phyloP scores from a whole-genome alignment of 2,329 filamentous ascomycete genomes.

The Corniculantispora saksenae region DNA sequence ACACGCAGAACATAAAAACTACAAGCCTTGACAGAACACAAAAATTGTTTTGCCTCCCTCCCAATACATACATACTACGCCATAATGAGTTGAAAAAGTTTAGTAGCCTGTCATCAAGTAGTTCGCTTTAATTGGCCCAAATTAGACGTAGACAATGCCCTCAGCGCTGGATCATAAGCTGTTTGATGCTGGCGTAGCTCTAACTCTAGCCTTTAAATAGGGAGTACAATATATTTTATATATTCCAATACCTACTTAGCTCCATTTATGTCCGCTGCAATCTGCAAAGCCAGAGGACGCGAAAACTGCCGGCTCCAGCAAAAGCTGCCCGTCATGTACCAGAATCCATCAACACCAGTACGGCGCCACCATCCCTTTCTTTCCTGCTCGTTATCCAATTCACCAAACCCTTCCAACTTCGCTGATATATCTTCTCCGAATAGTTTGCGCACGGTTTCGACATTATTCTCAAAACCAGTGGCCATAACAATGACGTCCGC shows the following conservation, averaged over 20 bases:
- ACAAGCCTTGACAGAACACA: neutral
- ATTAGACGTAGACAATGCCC: neutral
- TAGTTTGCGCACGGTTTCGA: constrained; percentile 34
- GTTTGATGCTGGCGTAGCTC: neutral
- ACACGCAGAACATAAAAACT: neutral
- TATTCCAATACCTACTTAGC: neutral
- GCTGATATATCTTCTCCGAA: constrained; percentile 41
- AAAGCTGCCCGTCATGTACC: constrained; percentile 42
- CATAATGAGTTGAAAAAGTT: neutral
- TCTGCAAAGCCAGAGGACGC: constrained; percentile 39
- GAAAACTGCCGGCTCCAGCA: constrained; percentile 38
- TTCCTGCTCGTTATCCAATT: constrained; percentile 37
- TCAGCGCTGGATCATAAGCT: neutral
- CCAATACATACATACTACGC: neutral
- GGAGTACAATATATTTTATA: neutral
- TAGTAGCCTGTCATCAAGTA: neutral
- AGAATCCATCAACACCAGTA: constrained; percentile 38
- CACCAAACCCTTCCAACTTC: constrained; percentile 36
- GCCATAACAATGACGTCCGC: constrained; percentile 45
- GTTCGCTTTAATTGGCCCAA: neutral
- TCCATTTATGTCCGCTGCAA: constrained; percentile 22
- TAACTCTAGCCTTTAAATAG: neutral
- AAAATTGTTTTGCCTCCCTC: neutral
- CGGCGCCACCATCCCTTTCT: constrained; percentile 33
- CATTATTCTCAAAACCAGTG: constrained; percentile 45